phyloP scores from a whole-genome alignment of 371 early-diverging fungal genomes.

The Capillidium heterosporum region DNA sequence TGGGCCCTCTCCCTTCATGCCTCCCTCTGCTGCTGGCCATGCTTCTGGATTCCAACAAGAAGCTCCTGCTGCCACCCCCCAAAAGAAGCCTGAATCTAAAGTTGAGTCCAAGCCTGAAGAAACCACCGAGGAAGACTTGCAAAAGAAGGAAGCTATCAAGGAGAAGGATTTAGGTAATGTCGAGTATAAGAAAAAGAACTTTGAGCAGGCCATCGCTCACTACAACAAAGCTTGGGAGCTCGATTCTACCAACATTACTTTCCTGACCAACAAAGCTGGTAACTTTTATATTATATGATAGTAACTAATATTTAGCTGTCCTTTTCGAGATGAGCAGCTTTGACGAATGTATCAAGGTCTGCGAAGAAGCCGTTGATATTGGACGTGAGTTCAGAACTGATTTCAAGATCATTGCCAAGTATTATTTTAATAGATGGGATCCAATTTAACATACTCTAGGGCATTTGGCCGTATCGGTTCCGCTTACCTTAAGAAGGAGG shows the following conservation, averaged over 20 bases:
- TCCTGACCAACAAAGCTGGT: conserved; percentile 86
- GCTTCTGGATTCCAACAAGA: neutral
- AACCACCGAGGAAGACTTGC: conserved; percentile 24
- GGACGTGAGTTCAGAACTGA: conserved; percentile 84
- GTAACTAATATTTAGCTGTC: conserved; percentile 35
- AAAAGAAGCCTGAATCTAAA: conserved; percentile 9
- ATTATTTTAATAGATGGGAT: conserved; percentile 6
- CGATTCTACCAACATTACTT: conserved; percentile 72
- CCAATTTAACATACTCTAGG: conserved; percentile 13
- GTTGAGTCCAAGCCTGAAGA: conserved; percentile 15
- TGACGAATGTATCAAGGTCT: conserved; percentile 79
- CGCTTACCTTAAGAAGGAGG: conserved; percentile 62
- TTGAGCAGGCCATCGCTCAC: conserved; percentile 72
- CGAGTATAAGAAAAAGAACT: conserved; percentile 83
- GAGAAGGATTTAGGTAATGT: conserved; percentile 85
- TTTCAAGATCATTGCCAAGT: conserved; percentile 87
- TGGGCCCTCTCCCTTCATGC: conserved; percentile 7
- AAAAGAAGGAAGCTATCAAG: conserved; percentile 52
- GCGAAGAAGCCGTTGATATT: conserved; percentile 78
- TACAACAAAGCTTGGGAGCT: conserved; percentile 85
- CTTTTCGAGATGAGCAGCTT: conserved; percentile 83
- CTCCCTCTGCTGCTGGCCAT: conserved; percentile 7
- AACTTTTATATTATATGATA: conserved; percentile 1
- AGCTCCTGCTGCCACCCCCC: conserved; percentile 8
- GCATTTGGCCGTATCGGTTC: conserved; percentile 84